These are phyloP conservation scores for Urtica urens DNA, from an alignment of 306 rosid genomes.

Conservation along the genomic window DNA sequence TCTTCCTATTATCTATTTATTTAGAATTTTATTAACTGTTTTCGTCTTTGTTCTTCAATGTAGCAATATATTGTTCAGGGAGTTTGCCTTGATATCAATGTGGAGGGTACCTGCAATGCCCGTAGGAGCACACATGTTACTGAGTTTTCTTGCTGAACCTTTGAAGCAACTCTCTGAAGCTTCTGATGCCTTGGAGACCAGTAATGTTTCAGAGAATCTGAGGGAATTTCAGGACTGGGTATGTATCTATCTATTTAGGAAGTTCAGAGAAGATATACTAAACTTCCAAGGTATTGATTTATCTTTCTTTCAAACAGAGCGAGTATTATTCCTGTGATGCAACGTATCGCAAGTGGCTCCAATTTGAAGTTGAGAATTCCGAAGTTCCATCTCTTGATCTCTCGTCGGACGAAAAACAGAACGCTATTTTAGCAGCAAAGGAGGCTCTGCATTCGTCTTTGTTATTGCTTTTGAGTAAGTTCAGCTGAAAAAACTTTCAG, in stretches of 20 bases:
- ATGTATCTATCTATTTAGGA: constrained; percentile 14
- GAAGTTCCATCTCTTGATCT: constrained; percentile 52
- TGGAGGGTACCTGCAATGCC: constrained; percentile 98
- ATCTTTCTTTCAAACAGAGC: constrained; percentile 35
- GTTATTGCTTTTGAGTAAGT: constrained; percentile 67
- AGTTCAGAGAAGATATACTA: not conserved
- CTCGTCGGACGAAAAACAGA: constrained; percentile 70
- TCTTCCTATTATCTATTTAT: not conserved
- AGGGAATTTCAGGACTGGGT: constrained; percentile 97
- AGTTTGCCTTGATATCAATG: constrained; percentile 89
- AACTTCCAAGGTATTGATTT: constrained; percentile 3
- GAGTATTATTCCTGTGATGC: constrained; percentile 95
- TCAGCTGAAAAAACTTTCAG: constrained; percentile 12
- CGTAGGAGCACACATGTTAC: constrained; percentile 78
- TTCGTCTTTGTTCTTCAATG: constrained; percentile 8
- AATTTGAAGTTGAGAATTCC: constrained; percentile 68
- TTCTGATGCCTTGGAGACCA: constrained; percentile 40
- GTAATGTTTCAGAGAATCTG: constrained; percentile 51
- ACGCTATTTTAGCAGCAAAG: constrained; percentile 58
- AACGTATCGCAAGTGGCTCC: constrained; percentile 95
- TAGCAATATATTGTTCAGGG: constrained; percentile 91
- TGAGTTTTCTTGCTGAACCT: constrained; percentile 92
- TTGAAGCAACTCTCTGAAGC: constrained; percentile 78
- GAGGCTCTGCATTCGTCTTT: constrained; percentile 68
- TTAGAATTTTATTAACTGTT: constrained; percentile 14